Conservation (phyloP, 140 eudicot species). For the Ambrosia hybrid region DNA sequence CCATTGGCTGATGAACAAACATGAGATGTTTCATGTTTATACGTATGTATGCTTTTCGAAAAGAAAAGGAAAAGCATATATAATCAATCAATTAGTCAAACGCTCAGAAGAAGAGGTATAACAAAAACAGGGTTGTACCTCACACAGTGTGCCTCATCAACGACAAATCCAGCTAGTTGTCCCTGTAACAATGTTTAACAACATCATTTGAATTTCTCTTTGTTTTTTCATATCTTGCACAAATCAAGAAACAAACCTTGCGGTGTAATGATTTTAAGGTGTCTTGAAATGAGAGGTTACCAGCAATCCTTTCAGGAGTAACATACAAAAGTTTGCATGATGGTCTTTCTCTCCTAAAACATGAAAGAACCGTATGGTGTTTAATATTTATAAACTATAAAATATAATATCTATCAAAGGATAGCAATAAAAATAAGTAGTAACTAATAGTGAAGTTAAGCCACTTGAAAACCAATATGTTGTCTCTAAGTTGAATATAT, state of each 20-base stretch:
- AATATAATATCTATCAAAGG: background rate
- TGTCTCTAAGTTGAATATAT: background rate
- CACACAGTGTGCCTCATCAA: slow-evolving; percentile 99
- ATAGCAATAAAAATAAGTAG: background rate
- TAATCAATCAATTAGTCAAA: too few species aligned
- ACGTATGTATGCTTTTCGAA: background rate
- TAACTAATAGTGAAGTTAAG: slow-evolving; percentile 1
- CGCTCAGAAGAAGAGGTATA: background rate
- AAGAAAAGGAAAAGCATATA: background rate
- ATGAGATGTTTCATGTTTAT: background rate
- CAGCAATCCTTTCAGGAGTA: slow-evolving; percentile 98
- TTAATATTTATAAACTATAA: background rate
- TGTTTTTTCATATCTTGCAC: slow-evolving; percentile 15
- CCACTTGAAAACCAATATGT: slow-evolving; percentile 14
- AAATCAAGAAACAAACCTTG: slow-evolving; percentile 50
- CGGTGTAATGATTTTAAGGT: slow-evolving; percentile 55
- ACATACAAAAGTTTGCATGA: slow-evolving; percentile 98
- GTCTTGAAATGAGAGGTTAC: slow-evolving; percentile 86
- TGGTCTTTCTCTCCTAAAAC: slow-evolving; percentile 78
- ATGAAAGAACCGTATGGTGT: slow-evolving; percentile 7
- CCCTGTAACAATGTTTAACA: slow-evolving; percentile 49
- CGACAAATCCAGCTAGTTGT: slow-evolving; percentile 89
- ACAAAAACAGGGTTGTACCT: slow-evolving; percentile 47
- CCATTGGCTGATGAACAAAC: slow-evolving; percentile 81
- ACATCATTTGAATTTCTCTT: slow-evolving; percentile 8